Base-by-base conservation (phyloP, 169 alveolate genomes). In the Babesia bigemina region DNA sequence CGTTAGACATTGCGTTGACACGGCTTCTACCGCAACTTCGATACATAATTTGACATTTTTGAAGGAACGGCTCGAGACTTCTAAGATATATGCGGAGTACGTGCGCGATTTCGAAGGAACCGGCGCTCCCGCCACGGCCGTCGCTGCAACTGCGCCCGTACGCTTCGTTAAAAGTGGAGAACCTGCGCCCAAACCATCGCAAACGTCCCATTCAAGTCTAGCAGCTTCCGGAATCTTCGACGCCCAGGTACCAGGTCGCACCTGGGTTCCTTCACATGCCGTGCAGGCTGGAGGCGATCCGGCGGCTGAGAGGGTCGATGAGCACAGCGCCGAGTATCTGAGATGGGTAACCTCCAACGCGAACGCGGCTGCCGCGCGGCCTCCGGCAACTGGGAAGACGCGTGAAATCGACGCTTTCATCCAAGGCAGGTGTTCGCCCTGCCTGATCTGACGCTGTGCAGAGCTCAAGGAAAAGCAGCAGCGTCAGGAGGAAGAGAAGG, bases 391-490 rank as follows among this genome's bases (percentile, higher is more conserved):
- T 8, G 76, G 76, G 44, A 79, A 79, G 50, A 57, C 75, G 2
- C 19, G 84, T 2, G 87, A 79, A 26, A 70, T 79, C 19, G 87
- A 79, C 28, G 70, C 83, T 33, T 79, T 79, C 52, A 79, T 79
- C 2, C 73, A 79, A 44, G 87, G 87, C 71, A 44, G 39, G 28
- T 10, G 14, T 16, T 16, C 17, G 0, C 0, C 44, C 42, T 17
- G 4, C 6, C 26, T 22, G n/a, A 29, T 60, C 17, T 17, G 22
- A 24, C 56, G 10, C 60, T 42, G 9, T 28, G 44, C 76, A 79
- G 87, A 79, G 69, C 53, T 79, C 24, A 79, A 79, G 72, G 87
- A 79, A 45, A 79, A 79, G 55, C 87, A 79, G 33, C 78, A 75
- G 24, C 55, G 69, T 0, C 57, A 65, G 60, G 74, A 62, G 17